Base-by-base conservation (phyloP, 1,139 yeast genomes). In the Candida gigantensis region DNA sequence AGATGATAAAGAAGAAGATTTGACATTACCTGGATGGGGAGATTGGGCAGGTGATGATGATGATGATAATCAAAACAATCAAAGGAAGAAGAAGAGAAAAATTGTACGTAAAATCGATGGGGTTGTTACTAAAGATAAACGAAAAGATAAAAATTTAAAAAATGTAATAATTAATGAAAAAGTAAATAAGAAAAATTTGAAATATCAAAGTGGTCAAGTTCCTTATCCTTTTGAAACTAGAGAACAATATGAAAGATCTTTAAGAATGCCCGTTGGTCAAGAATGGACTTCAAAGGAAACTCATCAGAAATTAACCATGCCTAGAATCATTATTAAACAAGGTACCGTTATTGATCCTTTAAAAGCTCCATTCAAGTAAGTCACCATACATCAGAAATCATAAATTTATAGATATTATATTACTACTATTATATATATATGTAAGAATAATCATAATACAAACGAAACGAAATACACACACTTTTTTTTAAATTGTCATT, bases 261-360 rank as follows among this genome's bases (percentile, higher is more conserved):
- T 92, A 52, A 77, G 96, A 56, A 84, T 89, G 89, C 97, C 98
- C n/a, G 70, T 92, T 44, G 98, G 98, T 21, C 95, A 87, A 62
- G 96, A 92, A 65, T 92, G 97, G 97, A 81, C 94, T 4, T 78
- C 95, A 9, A 79, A 89, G 53, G 85, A 80, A 38, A 81, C 95
- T 2, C 95, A 87, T 66, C 96, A 89, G 67, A 79, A 79, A 57
- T 67, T 87, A 50, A 87, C 94, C 42, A 89, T 86, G 79, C 98
- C 98, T 32, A 75, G 87, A 53, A 81, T 92, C 30, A 72, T 87
- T 46, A 82, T 87, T 41, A 89, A 89, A 61, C 89, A 87, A 50
- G 97, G 97, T 53, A 72, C 78, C 41, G 92, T 90, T 36, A 87
- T 92, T 47, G 96, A 89, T 60, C 98, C 98, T 21, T 65, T 92